A percentile compares a stretch with the other conserved stretches of the same genome.
These are phyloP conservation scores for Fraxinus dipetala DNA, from an alignment of 305 asterid species.

Conservation along the genomic window DNA sequence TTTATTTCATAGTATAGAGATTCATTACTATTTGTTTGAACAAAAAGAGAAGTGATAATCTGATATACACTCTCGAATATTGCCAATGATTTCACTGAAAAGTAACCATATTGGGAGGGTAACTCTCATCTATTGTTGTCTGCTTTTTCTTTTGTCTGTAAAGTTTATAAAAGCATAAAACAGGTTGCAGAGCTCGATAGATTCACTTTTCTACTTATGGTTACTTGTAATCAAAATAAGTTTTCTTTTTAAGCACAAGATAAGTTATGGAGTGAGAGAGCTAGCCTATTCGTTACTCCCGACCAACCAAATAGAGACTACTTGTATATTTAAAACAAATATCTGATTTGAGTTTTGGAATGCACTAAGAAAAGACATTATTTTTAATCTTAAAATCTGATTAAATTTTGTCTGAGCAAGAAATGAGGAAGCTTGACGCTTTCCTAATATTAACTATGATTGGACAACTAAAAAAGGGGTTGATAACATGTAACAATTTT, in stretches of 20 bases:
- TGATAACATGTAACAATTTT: neutral
- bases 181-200: neutral
- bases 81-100: neutral
- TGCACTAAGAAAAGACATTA: neutral
- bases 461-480: neutral
- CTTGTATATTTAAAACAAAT: no score
- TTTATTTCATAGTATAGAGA: neutral
- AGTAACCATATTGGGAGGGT: neutral
- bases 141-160: neutral
- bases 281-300: no score
- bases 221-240: neutral
- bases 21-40: neutral
- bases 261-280: neutral
- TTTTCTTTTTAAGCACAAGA: neutral
- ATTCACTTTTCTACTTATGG: neutral
- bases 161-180: neutral
- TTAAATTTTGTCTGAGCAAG: neutral
- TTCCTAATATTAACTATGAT: neutral
- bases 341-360: neutral
- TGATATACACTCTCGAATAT: neutral
- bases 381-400: neutral
- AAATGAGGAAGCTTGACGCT: neutral
- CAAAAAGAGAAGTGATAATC: neutral
- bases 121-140: neutral
- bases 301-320: no score